These are phyloP conservation scores for Amaranthus palmeri DNA, from an alignment of 148 eudicot genomes.

Conservation along the genomic window DNA sequence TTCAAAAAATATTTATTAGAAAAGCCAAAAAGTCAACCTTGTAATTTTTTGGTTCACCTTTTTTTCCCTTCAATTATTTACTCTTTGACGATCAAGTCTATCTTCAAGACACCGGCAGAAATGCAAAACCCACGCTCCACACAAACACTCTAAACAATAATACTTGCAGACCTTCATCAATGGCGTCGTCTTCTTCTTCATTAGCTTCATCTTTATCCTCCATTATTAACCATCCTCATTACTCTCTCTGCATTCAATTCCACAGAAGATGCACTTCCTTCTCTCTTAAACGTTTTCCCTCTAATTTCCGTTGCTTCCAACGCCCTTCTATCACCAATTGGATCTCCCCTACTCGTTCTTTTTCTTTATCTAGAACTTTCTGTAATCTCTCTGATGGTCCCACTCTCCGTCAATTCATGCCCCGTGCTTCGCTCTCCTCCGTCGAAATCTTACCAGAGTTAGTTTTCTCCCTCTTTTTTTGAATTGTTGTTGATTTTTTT, in stretches of 20 bases:
- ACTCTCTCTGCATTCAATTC: slow-evolving; percentile 26
- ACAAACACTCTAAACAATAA: background rate
- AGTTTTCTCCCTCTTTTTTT: slow-evolving; percentile 3
- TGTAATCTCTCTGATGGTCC: slow-evolving; percentile 35
- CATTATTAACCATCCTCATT: slow-evolving; percentile 33
- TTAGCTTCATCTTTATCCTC: slow-evolving; percentile 37
- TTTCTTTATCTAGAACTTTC: slow-evolving; percentile 37
- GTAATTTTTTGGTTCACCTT: no score
- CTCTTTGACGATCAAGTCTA: background rate
- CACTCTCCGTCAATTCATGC: slow-evolving; percentile 47
- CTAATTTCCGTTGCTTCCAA: slow-evolving; percentile 23
- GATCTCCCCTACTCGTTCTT: slow-evolving; percentile 11
- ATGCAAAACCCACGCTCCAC: background rate
- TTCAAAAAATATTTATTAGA: no score
- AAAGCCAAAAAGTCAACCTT: no score
- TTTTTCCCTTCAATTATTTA: no score
- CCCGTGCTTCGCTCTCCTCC: slow-evolving; percentile 36
- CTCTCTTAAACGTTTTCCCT: slow-evolving; percentile 25
- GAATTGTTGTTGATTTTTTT: background rate
- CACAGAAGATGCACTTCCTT: slow-evolving; percentile 23
- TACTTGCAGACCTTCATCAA: slow-evolving; percentile 5
- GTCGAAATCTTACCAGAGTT: slow-evolving; percentile 39
- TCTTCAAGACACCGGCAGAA: background rate
- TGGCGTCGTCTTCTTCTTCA: slow-evolving; percentile 37
- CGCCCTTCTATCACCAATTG: slow-evolving; percentile 19